Conservation (phyloP, 148 eudicot genomes). For the Fagopyrum homotropicum region DNA sequence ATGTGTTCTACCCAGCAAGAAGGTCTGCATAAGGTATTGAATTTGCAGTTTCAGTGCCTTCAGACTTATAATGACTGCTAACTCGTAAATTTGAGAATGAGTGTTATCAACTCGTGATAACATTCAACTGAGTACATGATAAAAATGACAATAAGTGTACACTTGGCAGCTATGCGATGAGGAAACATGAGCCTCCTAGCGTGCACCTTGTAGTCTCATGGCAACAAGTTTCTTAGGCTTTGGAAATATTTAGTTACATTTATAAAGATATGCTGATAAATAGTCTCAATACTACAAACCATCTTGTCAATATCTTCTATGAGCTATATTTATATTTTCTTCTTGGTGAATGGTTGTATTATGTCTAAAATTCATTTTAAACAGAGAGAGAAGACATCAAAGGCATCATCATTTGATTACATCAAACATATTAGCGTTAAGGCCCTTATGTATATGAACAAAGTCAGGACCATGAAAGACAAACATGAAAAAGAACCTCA, state of each 20-base stretch:
- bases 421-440: background rate
- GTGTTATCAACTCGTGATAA: background rate
- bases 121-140: background rate
- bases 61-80: background rate
- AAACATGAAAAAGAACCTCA: background rate
- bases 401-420: background rate
- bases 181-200: background rate
- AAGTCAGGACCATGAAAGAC: background rate
- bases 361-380: background rate
- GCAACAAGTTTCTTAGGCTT: no score
- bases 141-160: no score
- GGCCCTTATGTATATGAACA: background rate
- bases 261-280: no score
- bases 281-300: background rate
- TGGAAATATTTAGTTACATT: no score
- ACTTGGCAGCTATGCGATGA: no score
- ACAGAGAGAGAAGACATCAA: background rate
- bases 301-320: background rate
- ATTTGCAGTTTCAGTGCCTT: background rate
- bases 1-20: slow-evolving; percentile 94
- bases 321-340: no score
- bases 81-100: background rate
- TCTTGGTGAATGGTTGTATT: background rate
- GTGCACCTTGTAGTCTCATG: background rate
- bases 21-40: slow-evolving; percentile 42